A percentile compares a stretch with the other conserved stretches of the same genome.
These are phyloP conservation scores for Myriosclerotinia duriaeana DNA, from an alignment of 2,329 filamentous ascomycete species.

Conservation along the genomic window DNA sequence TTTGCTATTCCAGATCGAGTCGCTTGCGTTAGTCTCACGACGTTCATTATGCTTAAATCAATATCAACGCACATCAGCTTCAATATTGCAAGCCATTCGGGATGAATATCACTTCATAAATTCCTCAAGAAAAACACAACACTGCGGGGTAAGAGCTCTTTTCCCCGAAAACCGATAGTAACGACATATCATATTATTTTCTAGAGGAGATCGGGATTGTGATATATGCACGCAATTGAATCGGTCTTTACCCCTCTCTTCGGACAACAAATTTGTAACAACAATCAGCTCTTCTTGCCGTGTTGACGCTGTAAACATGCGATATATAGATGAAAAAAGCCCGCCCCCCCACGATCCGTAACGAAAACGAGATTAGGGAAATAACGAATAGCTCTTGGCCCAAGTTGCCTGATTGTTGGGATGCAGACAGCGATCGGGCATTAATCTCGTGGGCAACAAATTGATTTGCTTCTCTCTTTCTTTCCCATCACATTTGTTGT, in stretches of 20 bases:
- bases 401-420: neutral
- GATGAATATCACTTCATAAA: neutral
- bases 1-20: neutral
- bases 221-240: neutral
- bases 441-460: neutral
- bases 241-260: neutral
- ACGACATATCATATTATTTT: neutral
- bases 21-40: neutral
- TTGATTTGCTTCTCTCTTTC: neutral
- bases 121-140: neutral
- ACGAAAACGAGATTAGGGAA: neutral
- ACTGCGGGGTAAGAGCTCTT: neutral
- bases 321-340: neutral
- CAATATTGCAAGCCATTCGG: neutral
- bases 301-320: neutral
- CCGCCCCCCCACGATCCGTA: too few species aligned
- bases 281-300: neutral
- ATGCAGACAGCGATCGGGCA: neutral
- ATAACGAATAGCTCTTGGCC: neutral
- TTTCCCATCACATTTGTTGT: neutral
- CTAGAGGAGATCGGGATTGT: neutral
- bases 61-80: neutral
- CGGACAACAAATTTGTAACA: neutral
- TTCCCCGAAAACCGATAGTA: neutral
- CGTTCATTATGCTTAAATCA: neutral